Evolutionary conservation across 768 basidiomycete genomes (phyloP), one percentile per base, ranked within the genome.

Genomic region (Macrolepiota dolichaula): DNA sequence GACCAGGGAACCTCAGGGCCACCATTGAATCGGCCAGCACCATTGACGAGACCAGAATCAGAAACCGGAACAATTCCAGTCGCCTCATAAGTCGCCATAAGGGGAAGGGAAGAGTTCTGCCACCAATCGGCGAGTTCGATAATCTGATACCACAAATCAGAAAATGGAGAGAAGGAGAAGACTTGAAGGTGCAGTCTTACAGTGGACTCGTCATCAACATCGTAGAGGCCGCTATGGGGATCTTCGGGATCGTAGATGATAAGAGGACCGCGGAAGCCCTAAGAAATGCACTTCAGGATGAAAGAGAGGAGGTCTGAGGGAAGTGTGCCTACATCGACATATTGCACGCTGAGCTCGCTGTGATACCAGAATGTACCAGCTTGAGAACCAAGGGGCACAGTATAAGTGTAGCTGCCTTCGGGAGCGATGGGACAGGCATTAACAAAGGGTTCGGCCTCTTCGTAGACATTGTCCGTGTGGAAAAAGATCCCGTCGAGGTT

Each of bases 391-490:
- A 62, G 66, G 9, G 63, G 38, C 63, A 82, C 78, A 5, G 74
- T 58, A 64, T 83, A 83, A 15, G 71, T 56, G 69, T 81, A 83
- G 0, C 72, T 75, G 49, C 77, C 40, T 1, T 68, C 67, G 1
- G 80, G 72, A 1, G 72, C 62, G 44, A 83, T 80, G 0, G 82
- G 82, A 66, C 82, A 83, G 63, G 82, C 80, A 13, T 76, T 79
- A 7, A 82, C 71, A 40, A 72, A 66, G 6, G 71, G 59, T 29
- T 61, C 59, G 44, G 7, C 11, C 25, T 61, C 59, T 19, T 47
- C 60, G 51, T 58, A 70, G 5, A 54, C 19, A 42, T 71, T 66
- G n/a, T 44, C 24, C 22, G 64, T 64, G 24, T 58, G 57, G 57
- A 64, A 63, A 24, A 68, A 65, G 64, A 25, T 79, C 76, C 62